Conservation (phyloP, 495 filamentous ascomycete genomes). For the Penicillium simplicissimum region DNA sequence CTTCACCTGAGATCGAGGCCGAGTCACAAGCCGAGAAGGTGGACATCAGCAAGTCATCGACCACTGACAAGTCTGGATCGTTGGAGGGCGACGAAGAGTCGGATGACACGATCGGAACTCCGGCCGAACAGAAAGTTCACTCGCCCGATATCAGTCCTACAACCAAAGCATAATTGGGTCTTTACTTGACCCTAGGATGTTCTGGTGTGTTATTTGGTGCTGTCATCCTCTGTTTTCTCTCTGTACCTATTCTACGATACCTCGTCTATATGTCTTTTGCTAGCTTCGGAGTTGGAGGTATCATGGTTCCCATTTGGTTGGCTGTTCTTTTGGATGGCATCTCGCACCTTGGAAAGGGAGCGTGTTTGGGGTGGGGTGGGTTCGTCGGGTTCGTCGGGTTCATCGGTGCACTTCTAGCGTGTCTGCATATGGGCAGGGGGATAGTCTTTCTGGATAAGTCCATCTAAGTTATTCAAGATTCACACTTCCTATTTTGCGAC, state of each 20-base stretch:
- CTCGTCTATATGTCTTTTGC: conserved; percentile 5
- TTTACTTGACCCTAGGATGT: neutral
- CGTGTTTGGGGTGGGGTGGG: neutral
- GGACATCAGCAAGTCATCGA: neutral
- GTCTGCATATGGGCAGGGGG: conserved; percentile 13
- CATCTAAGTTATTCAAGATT: neutral
- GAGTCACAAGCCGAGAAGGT: neutral
- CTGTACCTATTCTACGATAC: conserved; percentile 5
- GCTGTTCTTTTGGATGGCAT: neutral
- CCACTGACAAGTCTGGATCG: neutral
- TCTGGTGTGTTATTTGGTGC: neutral
- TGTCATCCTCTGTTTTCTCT: neutral
- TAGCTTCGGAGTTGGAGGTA: neutral
- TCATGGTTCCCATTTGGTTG: neutral
- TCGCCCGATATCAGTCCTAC: conserved; percentile 2
- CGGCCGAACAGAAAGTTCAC: neutral
- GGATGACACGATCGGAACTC: neutral
- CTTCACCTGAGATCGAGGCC: neutral
- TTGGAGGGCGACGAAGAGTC: neutral
- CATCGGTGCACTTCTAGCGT: conserved; percentile 12
- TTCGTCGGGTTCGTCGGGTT: neutral
- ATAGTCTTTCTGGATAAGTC: neutral
- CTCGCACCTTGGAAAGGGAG: neutral
- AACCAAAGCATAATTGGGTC: neutral
- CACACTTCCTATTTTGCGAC: too few relatives aligned